A percentile compares a stretch with the other conserved stretches of the same genome.
These are phyloP conservation scores for Lophium mytilinum DNA, from an alignment of 495 filamentous ascomycete genomes.

Conservation along the genomic window DNA sequence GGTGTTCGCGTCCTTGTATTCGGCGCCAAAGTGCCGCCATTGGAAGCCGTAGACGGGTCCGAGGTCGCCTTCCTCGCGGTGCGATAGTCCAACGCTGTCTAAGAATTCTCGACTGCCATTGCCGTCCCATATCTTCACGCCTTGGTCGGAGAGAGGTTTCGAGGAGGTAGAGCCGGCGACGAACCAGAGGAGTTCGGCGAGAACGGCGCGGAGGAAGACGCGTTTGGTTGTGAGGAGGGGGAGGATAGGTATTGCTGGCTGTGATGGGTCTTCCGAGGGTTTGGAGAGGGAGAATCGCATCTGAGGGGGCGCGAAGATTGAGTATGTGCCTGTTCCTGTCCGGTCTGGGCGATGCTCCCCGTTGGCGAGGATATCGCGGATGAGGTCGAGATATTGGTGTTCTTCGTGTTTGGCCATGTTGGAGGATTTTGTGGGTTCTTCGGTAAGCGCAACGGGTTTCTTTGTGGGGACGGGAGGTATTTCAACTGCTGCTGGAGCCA, in stretches of 20 bases:
- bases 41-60: slow-evolving; percentile 98
- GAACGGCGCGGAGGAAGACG: slow-evolving; percentile 83
- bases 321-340: slow-evolving; percentile 86
- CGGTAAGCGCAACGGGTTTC: neutral
- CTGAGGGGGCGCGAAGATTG: slow-evolving; percentile 77
- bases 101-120: slow-evolving; percentile 87
- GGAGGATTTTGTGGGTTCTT: neutral
- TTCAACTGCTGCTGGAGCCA: slow-evolving; percentile 13
- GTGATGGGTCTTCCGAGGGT: slow-evolving; percentile 33
- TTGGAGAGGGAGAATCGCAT: slow-evolving; percentile 77
- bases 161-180: slow-evolving; percentile 76
- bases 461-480: neutral
- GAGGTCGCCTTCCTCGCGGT: slow-evolving; percentile 79
- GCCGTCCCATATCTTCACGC: slow-evolving; percentile 96
- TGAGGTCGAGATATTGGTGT: slow-evolving; percentile 39
- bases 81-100: slow-evolving; percentile 67
- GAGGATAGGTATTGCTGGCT: slow-evolving; percentile 50
- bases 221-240: slow-evolving; percentile 95
- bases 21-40: slow-evolving; percentile 95
- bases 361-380: slow-evolving; percentile 61
- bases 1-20: slow-evolving; percentile 66
- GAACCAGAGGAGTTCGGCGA: slow-evolving; percentile 97
- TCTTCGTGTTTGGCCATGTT: slow-evolving; percentile 29
- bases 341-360: slow-evolving; percentile 79
- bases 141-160: slow-evolving; percentile 58